Evolutionary conservation across 2,329 filamentous ascomycete genomes (phyloP).

Genomic region (Elsinoe ampelina): DNA sequence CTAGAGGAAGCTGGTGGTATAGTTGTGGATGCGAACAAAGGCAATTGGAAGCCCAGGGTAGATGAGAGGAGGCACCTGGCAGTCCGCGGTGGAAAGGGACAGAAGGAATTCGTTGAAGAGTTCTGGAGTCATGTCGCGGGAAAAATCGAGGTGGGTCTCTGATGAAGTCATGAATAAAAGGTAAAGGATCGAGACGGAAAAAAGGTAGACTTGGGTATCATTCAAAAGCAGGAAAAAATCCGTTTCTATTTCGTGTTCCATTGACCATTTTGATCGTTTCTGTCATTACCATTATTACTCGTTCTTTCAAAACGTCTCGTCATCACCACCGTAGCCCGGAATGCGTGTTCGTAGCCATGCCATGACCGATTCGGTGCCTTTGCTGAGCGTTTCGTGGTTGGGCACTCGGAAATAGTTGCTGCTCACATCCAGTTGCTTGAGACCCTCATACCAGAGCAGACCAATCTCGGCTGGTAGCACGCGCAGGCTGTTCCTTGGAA

Average conservation of each 20-base stretch:
- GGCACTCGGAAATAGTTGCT: slow-evolving; percentile 87
- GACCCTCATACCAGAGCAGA: slow-evolving; percentile 57
- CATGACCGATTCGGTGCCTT: slow-evolving; percentile 77
- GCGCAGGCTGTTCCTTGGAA: slow-evolving; percentile 78
- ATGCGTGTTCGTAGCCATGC: slow-evolving; percentile 72
- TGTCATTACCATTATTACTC: background rate
- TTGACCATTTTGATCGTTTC: background rate
- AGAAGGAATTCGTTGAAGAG: slow-evolving; percentile 39
- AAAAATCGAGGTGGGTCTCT: slow-evolving; percentile 33
- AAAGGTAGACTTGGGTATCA: slow-evolving; percentile 1
- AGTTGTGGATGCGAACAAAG: slow-evolving; percentile 64
- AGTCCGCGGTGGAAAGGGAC: slow-evolving; percentile 36
- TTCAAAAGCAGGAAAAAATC: background rate
- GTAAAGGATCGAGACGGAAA: background rate
- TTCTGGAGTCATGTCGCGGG: slow-evolving; percentile 41
- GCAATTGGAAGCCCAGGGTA: slow-evolving; percentile 53
- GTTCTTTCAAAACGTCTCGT: slow-evolving; percentile 15
- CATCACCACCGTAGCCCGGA: slow-evolving; percentile 34
- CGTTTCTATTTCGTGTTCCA: background rate
- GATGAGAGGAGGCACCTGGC: slow-evolving; percentile 50
- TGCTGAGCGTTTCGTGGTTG: slow-evolving; percentile 70
- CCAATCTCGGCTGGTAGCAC: slow-evolving; percentile 73
- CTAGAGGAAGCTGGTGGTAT: slow-evolving; percentile 63
- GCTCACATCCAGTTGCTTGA: slow-evolving; percentile 62
- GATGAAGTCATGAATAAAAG: background rate